A percentile compares a stretch with the other conserved stretches of the same genome.
phyloP scores from a whole-genome alignment of 2,329 filamentous ascomycete species.

The Sporothrix globosa region DNA sequence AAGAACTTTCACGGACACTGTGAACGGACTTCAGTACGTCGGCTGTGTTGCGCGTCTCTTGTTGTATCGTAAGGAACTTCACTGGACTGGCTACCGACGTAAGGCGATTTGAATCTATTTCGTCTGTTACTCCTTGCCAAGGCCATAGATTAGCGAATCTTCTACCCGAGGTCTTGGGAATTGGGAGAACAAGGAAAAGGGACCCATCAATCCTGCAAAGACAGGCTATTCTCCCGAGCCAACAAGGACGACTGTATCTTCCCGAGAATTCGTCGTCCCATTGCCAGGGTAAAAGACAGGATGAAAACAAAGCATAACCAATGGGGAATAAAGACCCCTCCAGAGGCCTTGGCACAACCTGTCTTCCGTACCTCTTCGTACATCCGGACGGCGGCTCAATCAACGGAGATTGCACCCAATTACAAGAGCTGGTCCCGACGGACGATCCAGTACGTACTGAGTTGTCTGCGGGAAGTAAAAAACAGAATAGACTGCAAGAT shows the following conservation, averaged over 20 bases:
- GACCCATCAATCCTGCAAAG: not conserved
- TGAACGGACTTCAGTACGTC: not conserved
- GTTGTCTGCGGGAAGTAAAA: not conserved
- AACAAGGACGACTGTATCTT: not conserved
- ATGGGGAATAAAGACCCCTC: not conserved
- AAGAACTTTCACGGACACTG: not conserved
- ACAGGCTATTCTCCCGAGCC: not conserved
- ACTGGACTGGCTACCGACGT: not conserved
- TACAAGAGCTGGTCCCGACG: conserved; percentile 14
- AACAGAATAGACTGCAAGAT: not conserved
- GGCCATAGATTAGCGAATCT: not conserved
- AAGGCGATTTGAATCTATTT: not conserved
- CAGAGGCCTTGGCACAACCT: conserved; percentile 1
- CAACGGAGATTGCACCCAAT: conserved; percentile 22
- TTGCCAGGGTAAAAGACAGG: not conserved
- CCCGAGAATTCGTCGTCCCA: not conserved
- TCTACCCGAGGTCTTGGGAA: conserved; percentile 1
- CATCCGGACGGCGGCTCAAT: conserved; percentile 17
- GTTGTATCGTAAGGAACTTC: no score
- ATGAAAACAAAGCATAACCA: not conserved
- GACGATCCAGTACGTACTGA: not conserved
- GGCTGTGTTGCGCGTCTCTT: no score
- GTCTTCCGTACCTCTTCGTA: not conserved
- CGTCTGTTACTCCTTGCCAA: not conserved
- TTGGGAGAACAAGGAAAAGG: not conserved